phyloP scores from a whole-genome alignment of 2,329 filamentous ascomycete genomes.

The Thelonectria discophora region DNA sequence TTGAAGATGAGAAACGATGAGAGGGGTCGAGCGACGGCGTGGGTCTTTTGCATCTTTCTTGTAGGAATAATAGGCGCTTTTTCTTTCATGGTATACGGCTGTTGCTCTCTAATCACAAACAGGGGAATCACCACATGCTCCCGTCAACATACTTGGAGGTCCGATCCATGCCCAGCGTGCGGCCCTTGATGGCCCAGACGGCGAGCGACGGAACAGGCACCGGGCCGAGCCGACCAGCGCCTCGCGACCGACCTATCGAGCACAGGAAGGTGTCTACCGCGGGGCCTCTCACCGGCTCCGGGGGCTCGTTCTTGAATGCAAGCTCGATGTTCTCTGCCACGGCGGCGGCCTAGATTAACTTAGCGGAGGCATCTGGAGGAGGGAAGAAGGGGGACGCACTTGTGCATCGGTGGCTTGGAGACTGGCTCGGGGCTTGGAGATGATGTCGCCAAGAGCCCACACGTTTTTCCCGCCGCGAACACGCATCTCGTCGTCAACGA shows the following conservation, averaged over 20 bases:
- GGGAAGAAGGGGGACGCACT: constrained; percentile 43
- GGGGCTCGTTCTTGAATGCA: constrained; percentile 54
- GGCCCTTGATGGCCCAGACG: constrained; percentile 62
- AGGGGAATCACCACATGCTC: constrained; percentile 52
- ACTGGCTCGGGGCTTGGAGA: constrained; percentile 61
- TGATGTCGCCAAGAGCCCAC: constrained; percentile 64
- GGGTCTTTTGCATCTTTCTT: constrained; percentile 32
- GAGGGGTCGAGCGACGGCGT: constrained; percentile 36
- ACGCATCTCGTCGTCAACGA: constrained; percentile 60
- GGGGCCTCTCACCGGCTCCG: constrained; percentile 55
- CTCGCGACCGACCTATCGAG: constrained; percentile 59
- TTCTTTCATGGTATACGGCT: constrained; percentile 40
- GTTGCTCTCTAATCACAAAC: constrained; percentile 30
- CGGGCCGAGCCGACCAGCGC: constrained; percentile 57
- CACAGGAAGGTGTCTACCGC: constrained; percentile 60
- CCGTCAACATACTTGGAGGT: constrained; percentile 58
- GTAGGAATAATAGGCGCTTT: constrained; percentile 43
- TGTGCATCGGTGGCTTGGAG: constrained; percentile 70
- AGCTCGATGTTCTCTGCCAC: constrained; percentile 64
- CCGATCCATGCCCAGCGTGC: constrained; percentile 57
- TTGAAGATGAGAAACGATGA: constrained; percentile 83
- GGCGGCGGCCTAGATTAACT: constrained; percentile 52
- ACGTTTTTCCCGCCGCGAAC: constrained; percentile 56
- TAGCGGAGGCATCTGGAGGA: not conserved
- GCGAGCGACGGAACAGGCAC: constrained; percentile 60